These are phyloP conservation scores for Tulasnella sp. DNA, from an alignment of 768 basidiomycete species.

Conservation along the genomic window DNA sequence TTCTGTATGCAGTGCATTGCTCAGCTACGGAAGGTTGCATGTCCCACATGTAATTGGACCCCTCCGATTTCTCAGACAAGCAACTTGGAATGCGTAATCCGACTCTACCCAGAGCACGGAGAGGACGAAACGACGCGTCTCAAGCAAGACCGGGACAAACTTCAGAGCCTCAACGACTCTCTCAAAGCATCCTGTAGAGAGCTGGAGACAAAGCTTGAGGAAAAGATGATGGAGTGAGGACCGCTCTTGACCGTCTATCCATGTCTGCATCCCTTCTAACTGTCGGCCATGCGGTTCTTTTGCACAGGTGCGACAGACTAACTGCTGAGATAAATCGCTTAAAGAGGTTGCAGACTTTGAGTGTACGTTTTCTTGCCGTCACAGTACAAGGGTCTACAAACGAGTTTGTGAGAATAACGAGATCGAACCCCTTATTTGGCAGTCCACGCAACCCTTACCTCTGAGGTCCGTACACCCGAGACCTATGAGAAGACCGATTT, in stretches of 20 bases:
- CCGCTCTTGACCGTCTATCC: background rate
- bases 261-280: too few relatives aligned
- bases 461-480: too few relatives aligned
- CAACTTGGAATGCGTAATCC: background rate
- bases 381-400: background rate
- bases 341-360: background rate
- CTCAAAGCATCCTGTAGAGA: background rate
- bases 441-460: too few relatives aligned
- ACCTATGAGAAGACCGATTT: too few relatives aligned
- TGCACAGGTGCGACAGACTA: background rate
- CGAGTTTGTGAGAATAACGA: background rate
- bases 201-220: background rate
- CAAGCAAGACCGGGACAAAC: background rate
- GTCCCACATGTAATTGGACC: background rate
- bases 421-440: too few relatives aligned
- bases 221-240: background rate
- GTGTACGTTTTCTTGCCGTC: background rate
- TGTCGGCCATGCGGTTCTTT: background rate
- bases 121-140: background rate
- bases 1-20: background rate
- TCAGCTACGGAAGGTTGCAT: background rate
- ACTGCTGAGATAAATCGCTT: background rate
- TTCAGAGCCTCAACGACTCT: background rate
- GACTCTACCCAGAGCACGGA: background rate
- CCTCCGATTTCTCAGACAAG: background rate